These are phyloP conservation scores for Alloteropsis semialata DNA, from an alignment of 176 grass and related monocot species.

Conservation along the genomic window DNA sequence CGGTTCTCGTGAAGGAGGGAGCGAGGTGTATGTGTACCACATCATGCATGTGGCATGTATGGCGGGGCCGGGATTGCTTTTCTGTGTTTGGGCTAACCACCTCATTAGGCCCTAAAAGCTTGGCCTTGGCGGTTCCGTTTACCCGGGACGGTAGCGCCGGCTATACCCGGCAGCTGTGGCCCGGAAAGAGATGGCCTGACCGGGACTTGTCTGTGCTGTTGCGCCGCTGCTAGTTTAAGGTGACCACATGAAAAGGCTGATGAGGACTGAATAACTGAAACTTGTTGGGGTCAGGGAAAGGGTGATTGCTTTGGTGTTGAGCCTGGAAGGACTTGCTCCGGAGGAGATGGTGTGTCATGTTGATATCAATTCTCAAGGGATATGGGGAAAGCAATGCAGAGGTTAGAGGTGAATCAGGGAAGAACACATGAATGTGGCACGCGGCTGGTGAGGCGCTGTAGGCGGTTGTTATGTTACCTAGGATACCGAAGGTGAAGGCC, in stretches of 20 bases:
- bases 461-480: conserved; percentile 60
- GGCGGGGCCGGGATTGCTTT: conserved; percentile 17
- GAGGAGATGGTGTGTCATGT: not conserved
- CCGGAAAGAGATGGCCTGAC: not conserved
- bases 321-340: not conserved
- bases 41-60: conserved; percentile 30
- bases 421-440: not conserved
- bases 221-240: not conserved
- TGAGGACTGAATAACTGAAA: not conserved
- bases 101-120: conserved; percentile 28
- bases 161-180: not conserved
- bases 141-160: not conserved
- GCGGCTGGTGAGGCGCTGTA: not conserved
- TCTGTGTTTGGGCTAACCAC: conserved; percentile 26
- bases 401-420: not conserved
- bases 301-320: not conserved
- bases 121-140: conserved; percentile 31
- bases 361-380: not conserved
- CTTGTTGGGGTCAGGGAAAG: not conserved
- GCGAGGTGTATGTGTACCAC: too few species aligned
- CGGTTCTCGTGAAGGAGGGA: conserved; percentile 2
- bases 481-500: conserved; percentile 92
- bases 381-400: not conserved
- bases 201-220: not conserved
- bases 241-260: not conserved